Evolutionary conservation across 2,329 filamentous ascomycete species (phyloP).

Genomic region (Beauveria rudraprayagi): DNA sequence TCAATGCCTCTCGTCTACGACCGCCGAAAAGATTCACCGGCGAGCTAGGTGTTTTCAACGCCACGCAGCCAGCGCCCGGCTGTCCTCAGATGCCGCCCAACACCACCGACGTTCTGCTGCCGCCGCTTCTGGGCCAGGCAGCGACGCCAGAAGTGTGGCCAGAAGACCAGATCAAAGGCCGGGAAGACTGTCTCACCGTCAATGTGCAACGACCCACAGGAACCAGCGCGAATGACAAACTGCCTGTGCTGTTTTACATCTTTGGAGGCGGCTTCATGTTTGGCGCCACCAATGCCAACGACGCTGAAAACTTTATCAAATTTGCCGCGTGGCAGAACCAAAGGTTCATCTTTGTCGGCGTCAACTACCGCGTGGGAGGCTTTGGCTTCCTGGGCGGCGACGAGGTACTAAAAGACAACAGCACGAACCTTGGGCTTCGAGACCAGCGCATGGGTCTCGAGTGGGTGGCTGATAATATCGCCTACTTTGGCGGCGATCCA

Average conservation of each 20-base stretch:
- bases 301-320: constrained; percentile 27
- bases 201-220: constrained; percentile 39
- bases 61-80: constrained; percentile 37
- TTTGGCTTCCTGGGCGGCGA: constrained; percentile 54
- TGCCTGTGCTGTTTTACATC: constrained; percentile 52
- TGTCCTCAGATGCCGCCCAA: constrained; percentile 48
- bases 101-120: not conserved
- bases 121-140: not conserved
- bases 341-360: constrained; percentile 53
- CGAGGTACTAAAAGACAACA: constrained; percentile 46
- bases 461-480: constrained; percentile 59
- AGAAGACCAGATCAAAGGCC: constrained; percentile 23
- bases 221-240: constrained; percentile 31
- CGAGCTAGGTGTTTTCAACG: constrained; percentile 30
- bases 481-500: constrained; percentile 57
- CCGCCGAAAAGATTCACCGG: constrained; percentile 42
- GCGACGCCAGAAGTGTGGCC: not conserved
- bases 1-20: constrained; percentile 43
- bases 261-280: constrained; percentile 43
- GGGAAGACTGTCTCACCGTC: constrained; percentile 45
- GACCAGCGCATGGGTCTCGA: constrained; percentile 53
- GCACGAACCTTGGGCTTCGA: constrained; percentile 50
- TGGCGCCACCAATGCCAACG: constrained; percentile 28
- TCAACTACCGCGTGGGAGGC: constrained; percentile 56
- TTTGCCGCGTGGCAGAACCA: constrained; percentile 35